A percentile compares a stretch with the other conserved stretches of the same genome.
phyloP scores from a whole-genome alignment of 2,329 filamentous ascomycete genomes.

The Exophiala sp. region DNA sequence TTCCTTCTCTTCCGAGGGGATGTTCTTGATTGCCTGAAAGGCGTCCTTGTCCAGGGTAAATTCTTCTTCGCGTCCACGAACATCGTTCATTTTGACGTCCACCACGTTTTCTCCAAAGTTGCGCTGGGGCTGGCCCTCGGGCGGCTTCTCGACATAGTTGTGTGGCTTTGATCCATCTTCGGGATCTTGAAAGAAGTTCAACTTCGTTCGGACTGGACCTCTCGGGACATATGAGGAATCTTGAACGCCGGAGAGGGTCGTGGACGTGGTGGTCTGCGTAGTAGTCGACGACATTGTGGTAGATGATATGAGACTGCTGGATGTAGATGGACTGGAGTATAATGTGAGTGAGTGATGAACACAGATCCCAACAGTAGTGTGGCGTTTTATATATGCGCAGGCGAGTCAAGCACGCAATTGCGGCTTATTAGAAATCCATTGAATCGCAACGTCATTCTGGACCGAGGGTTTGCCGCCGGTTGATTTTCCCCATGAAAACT shows the following conservation, averaged over 20 bases:
- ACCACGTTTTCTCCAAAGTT: slow-evolving; percentile 59
- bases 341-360: not conserved
- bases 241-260: slow-evolving; percentile 30
- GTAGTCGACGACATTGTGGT: slow-evolving; percentile 29
- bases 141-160: slow-evolving; percentile 64
- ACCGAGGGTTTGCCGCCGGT: slow-evolving; percentile 13
- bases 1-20: slow-evolving; percentile 54
- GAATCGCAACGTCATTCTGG: not conserved
- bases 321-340: not conserved
- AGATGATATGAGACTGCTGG: not conserved
- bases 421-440: slow-evolving; percentile 22
- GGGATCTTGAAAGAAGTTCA: slow-evolving; percentile 65
- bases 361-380: not conserved
- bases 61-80: slow-evolving; percentile 65
- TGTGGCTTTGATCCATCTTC: slow-evolving; percentile 58
- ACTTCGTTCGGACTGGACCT: slow-evolving; percentile 59
- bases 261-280: slow-evolving; percentile 29
- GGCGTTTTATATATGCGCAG: slow-evolving; percentile 6
- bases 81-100: slow-evolving; percentile 63
- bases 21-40: slow-evolving; percentile 62
- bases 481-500: slow-evolving; percentile 4
- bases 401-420: slow-evolving; percentile 20
- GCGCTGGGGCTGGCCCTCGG: slow-evolving; percentile 58
- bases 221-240: slow-evolving; percentile 46
- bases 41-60: slow-evolving; percentile 71